A percentile compares a stretch with the other conserved stretches of the same genome.
phyloP scores from a whole-genome alignment of 2,329 filamentous ascomycete species.

The Coniochaeta ligniaria region DNA sequence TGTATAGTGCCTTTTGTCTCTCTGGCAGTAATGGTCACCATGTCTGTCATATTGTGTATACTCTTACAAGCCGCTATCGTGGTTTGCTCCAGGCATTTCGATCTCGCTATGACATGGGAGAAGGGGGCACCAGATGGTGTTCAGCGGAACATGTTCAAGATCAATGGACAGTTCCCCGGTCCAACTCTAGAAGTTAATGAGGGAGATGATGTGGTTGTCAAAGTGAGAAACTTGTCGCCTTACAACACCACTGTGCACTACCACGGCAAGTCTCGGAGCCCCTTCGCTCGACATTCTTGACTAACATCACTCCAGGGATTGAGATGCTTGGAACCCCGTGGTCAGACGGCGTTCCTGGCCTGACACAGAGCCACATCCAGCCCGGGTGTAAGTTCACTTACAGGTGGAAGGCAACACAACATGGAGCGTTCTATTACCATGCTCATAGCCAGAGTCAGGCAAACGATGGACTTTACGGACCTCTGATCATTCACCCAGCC shows the following conservation, averaged over 20 bases:
- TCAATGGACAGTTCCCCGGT: slow-evolving; percentile 57
- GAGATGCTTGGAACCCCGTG: neutral
- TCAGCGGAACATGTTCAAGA: slow-evolving; percentile 34
- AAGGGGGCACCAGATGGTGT: slow-evolving; percentile 35
- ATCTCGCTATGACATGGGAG: slow-evolving; percentile 19
- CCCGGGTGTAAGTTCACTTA: neutral
- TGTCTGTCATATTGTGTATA: neutral
- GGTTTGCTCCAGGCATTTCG: neutral
- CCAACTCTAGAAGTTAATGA: slow-evolving; percentile 47
- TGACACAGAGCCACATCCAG: neutral
- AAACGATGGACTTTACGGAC: neutral
- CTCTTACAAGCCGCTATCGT: neutral
- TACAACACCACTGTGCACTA: slow-evolving; percentile 42
- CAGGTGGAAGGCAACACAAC: neutral
- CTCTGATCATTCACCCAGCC: neutral
- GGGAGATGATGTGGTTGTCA: slow-evolving; percentile 39
- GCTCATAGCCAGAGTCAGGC: neutral
- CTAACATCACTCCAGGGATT: neutral
- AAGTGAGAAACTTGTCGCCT: slow-evolving; percentile 37
- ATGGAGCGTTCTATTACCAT: neutral
- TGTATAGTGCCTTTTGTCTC: too few relatives aligned
- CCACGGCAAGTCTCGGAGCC: slow-evolving; percentile 28
- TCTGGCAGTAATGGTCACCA: neutral
- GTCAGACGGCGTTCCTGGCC: neutral
- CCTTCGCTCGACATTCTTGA: neutral